Base-by-base conservation (phyloP, 164 flowering plant species). In the Magnolia sinica region DNA sequence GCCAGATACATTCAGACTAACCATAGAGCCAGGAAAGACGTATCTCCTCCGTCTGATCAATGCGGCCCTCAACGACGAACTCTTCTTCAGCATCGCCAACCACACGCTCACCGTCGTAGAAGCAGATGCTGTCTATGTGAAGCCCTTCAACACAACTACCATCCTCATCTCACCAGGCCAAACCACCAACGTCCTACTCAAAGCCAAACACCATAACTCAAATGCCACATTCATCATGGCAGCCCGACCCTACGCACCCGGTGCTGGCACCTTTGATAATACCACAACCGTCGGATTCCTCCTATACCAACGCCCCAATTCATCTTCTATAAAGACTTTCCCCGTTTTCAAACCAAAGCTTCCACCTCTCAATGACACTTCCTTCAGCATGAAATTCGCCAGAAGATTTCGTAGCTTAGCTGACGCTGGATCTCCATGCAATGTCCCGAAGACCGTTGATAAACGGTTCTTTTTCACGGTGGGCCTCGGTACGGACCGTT, bases 31-130 rank as follows among this genome's bases (percentile, higher is more conserved):
- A 0, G 91, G 91, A 10, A 87, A 87, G 76, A 86, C 87, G 1
- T 88, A 87, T 50, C 86, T 88, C 8, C 86, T 88, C 2, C 87
- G 91, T 4, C 19, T 88, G 55, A 85, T 88, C 86, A 88, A 88
- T 52, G 87, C 91, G 78, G 89, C 87, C 74, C 87, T 88, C 82
- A 85, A 88, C 70, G 90, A 85, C n/a, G 90, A 88, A 24, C 88
- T 88, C 73, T 88, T 87, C 78, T 86, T 87, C 85, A 79, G 84
- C 80, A 88, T 87, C 9, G 88, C 90, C 59, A 86, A 88, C 77
- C 91, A 88, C 77, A 78, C 82, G 4, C 73, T 88, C 50, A 88
- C 85, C 1, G 82, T 87, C 1, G 91, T 89, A 1, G 91, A 89
- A 68, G 88, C 85, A 8, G 90, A 89, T 74, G 90, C 90, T 1